Base-by-base conservation (phyloP, 768 basidiomycete genomes). In the Megacollybia marginata region DNA sequence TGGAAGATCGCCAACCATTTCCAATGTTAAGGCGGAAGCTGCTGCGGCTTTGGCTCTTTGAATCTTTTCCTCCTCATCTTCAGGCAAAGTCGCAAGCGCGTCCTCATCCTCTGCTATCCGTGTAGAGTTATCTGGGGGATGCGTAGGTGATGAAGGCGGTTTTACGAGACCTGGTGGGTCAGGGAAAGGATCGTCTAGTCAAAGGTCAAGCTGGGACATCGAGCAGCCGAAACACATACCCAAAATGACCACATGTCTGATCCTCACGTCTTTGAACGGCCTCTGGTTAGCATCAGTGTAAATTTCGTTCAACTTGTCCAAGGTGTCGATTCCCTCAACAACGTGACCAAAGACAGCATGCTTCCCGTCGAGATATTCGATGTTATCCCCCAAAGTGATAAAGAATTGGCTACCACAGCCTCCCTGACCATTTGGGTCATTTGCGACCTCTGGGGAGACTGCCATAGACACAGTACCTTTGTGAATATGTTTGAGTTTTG, bases 1-100 rank as follows among this genome's bases (percentile, higher is more conserved):
- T 1, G 96, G 96, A 48, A 98, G 72, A 67, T 99, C 96, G 32
- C 96, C 96, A 50, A 99, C 95, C 96, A 99, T 99, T 67, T 99
- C 96, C 46, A 99, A 79, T 4, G 96, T 98, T 35, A 99, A 71
- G 1, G 96, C 96, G 42, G 93, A 92, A 0, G 95, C 92, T 1
- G 81, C 82, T 0, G 96, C 95, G 0, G 93, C 92, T 47, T 87
- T 85, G 67, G 86, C 80, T n/a, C 93, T 82, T 19, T 87, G 80
- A 40, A 82, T 72, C 2, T 73, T 77, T 56, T 94, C 95, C 44
- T 83, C 83, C 52, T 94, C 88, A 53, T 92, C 92, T 55, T 91
- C 90, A 1, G 91, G 87, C 10, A 92, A 64, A 31, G 85, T 83
- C 23, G 81, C 80, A 10, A 92, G 70, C 0, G 89, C 87, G 59